phyloP scores from a whole-genome alignment of 345 rosid species.

The Camelina laxa region DNA sequence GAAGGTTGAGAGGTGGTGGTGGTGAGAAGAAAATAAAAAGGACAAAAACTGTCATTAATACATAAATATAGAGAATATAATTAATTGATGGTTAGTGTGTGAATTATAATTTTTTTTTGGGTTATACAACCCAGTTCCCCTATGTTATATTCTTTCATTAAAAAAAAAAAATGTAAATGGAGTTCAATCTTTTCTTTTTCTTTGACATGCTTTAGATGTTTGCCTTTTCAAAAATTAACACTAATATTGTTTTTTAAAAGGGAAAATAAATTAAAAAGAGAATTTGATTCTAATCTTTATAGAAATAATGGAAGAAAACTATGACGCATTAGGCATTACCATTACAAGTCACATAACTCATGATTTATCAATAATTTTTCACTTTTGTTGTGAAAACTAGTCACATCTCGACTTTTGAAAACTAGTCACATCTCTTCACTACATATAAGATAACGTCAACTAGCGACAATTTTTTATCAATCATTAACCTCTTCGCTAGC shows the following conservation, averaged over 20 bases:
- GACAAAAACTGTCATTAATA: too few species aligned
- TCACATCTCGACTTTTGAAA: neutral
- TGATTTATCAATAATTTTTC: neutral
- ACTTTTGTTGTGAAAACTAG: neutral
- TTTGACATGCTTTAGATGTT: conserved; percentile 16
- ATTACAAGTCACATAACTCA: conserved; percentile 2
- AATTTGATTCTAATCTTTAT: conserved; percentile 20
- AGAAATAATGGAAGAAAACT: conserved; percentile 15
- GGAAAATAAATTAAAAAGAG: neutral
- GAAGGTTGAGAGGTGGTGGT: too few species aligned
- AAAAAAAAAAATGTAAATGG: conserved; percentile 7
- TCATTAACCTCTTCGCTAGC: neutral
- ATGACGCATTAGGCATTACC: conserved; percentile 22
- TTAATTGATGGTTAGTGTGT: too few species aligned
- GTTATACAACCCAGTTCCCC: too few species aligned
- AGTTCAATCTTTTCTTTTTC: conserved; percentile 6
- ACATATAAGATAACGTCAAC: neutral
- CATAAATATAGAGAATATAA: too few species aligned
- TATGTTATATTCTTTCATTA: conserved; percentile 14
- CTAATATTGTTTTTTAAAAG: neutral
- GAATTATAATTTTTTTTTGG: too few species aligned
- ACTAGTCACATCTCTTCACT: neutral
- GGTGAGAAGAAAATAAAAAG: too few species aligned
- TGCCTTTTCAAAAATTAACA: conserved; percentile 4
- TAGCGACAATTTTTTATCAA: neutral